A percentile compares a stretch with the other conserved stretches of the same genome.
Evolutionary conservation across 345 rosid species (phyloP).

Genomic region (Microcos paniculata): DNA sequence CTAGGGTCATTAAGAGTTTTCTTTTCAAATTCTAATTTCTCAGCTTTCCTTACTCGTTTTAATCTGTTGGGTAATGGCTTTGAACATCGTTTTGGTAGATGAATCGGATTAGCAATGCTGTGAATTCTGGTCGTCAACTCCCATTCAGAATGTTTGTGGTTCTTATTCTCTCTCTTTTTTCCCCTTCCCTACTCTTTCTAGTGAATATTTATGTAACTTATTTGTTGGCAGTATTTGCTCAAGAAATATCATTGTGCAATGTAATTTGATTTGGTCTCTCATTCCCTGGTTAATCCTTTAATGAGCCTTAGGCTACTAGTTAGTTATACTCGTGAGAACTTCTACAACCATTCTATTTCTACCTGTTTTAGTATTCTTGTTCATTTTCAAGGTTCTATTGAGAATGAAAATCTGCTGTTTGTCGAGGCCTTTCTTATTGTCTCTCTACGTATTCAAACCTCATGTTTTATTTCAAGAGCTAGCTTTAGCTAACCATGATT

Average conservation of each 20-base stretch:
- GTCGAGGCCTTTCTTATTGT: not conserved
- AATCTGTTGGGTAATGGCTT: slow-evolving; percentile 1
- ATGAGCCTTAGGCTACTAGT: too few species aligned
- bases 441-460: not conserved
- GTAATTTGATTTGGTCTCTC: not conserved
- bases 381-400: not conserved
- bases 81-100: slow-evolving; percentile 31
- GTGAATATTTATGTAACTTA: not conserved
- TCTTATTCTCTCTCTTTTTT: not conserved
- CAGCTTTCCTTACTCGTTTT: not conserved
- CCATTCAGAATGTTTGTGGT: slow-evolving; percentile 28
- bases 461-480: not conserved
- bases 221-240: not conserved
- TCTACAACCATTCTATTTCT: not conserved
- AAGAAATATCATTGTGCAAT: not conserved
- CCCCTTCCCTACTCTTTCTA: not conserved
- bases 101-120: slow-evolving; percentile 12
- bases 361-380: not conserved
- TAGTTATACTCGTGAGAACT: not conserved
- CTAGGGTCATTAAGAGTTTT: not conserved
- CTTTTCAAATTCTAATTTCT: not conserved
- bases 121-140: not conserved
- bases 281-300: not conserved
- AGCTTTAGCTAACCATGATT: slow-evolving; percentile 16
- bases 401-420: not conserved